Base-by-base conservation (phyloP, 805 yeast species). In the Saccharomycopsis fibuligera region DNA sequence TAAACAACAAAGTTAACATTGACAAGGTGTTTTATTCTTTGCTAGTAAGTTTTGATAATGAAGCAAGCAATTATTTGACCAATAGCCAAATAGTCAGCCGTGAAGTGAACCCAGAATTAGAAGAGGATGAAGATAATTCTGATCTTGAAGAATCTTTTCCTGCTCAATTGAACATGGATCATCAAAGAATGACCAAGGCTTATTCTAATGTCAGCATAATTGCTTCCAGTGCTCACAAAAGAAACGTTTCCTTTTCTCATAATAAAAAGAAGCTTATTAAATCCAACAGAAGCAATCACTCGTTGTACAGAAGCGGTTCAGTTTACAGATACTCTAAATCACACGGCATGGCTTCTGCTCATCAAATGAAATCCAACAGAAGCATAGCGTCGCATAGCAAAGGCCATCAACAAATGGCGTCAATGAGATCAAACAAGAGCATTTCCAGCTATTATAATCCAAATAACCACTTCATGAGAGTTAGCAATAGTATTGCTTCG, bases 21-120 rank as follows among this genome's bases (percentile, higher is more conserved):
- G 55, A 52, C 30, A 52, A 52, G 33, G 55, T 52, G 14, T 52
- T 52, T 27, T 52, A 52, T 41, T 52, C 55, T 12, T 38, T 52
- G 30, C 35, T 52, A 10, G 37, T 49, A n/a, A 41, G 48, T 19
- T 52, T 52, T 42, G 50, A 46, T 22, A 24, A 43, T 35, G 22
- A 30, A 16, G 33, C 51, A 9, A 23, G 22, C 8, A 37, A 25
- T 23, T 49, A 41, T 17, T n/a, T 45, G 16, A 46, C 51, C 6
- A 27, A 27, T 16, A 35, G 45, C 17, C 10, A 12, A 12, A 29
- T 17, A n/a, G 16, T 19, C 6, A 17, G 19, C 14, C 35, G 36
- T 5, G 40, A 30, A 30, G 9, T 29, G 16, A 40, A 44, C 4
- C 27, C 16, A 16, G 42, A 41, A 17, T 3, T 16, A 4, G 35